Base-by-base conservation (phyloP, 768 basidiomycete genomes). In the Mycena chlorophos region DNA sequence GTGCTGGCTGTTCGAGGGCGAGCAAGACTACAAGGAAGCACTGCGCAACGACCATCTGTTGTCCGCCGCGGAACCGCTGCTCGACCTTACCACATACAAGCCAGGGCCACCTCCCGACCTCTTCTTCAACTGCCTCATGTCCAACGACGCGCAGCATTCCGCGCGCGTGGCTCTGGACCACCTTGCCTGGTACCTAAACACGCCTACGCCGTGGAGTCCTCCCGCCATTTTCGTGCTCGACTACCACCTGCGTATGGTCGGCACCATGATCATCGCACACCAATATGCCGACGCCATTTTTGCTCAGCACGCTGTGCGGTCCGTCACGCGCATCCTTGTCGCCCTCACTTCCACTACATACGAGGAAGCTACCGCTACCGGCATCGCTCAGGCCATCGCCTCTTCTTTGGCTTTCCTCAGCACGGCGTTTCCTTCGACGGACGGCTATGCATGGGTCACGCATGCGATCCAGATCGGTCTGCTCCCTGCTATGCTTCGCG, bases 1-100 rank as follows among this genome's bases (percentile, higher is more conserved):
- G 16, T 62, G 60, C 51, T 62, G 60, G 60, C 39, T 62, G 4
- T 62, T 57, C 19, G 60, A 62, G 37, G 30, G 45, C 16, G 56
- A 58, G 34, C 53, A 58, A 22, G 56, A 62, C 19, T 62, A 54
- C 42, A 62, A 62, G 47, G 4, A 29, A 3, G 48, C 60, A 2
- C 20, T 49, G 5, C 31, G 49, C 2, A 8, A 49, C 20, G 27
- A 55, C n/a, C 45, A 3, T 4, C 28, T 52, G 34, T 39, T 62
- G 20, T 52, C 54, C n/a, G 56, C 60, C 20, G 47, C 47, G 6
- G 60, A 58, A 49, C 60, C 60, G 29, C 60, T 62, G 19, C 50
- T 62, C 37, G 60, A 62, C 40, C 56, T 62, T 23, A 54, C 25
- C 23, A 57, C 60, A 14, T 62, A 43, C 22, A 49, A 45, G 29